Base-by-base conservation (phyloP, 2,329 filamentous ascomycete genomes). In the Penicillium sp. region DNA sequence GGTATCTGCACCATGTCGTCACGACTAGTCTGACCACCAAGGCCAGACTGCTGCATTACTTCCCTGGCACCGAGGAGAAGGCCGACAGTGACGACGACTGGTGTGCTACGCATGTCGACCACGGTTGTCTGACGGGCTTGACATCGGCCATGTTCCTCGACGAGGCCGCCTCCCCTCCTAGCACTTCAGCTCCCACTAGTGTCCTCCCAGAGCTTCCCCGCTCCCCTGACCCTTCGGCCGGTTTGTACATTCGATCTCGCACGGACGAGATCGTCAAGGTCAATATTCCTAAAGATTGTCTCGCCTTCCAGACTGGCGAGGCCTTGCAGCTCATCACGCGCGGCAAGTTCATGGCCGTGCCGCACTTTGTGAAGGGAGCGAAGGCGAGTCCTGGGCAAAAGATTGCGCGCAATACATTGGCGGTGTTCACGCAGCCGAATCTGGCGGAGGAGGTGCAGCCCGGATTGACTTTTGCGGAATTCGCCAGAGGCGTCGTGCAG, bases 141-240 rank as follows among this genome's bases (percentile, higher is more conserved):
- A 99, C 94, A 0, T 93, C 89, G 2, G 92, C 93, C 63, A 96
- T 97, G 92, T 97, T 96, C 73, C 83, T 97, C 58, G 91, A 97
- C 68, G 93, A 97, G 76, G 75, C 76, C 0, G 70, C 69, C 9
- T 66, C 77, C 27, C 59, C 61, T 14, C 65, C 68, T 34, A 59
- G 58, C 58, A 65, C 55, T 27, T 27, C 24, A 27, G 24, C 24
- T 65, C 76, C 38, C 62, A 75, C 40, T 69, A 77, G 66, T 46
- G 63, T 61, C 58, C 81, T 96, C 0, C 77, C 82, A 0, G 93
- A 97, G 75, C 83, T 97, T 0, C 71, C 85, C 1, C 69, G 81
- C 0, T 92, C 91, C 3, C 93, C 94, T 0, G 92, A 97, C 68
- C 86, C 92, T 4, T 83, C 84, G 11, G 90, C 93, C 0, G 94